A percentile compares a stretch with the other conserved stretches of the same genome.
Evolutionary conservation across 2,329 filamentous ascomycete species (phyloP).

Genomic region (Aureobasidium subglaciale): DNA sequence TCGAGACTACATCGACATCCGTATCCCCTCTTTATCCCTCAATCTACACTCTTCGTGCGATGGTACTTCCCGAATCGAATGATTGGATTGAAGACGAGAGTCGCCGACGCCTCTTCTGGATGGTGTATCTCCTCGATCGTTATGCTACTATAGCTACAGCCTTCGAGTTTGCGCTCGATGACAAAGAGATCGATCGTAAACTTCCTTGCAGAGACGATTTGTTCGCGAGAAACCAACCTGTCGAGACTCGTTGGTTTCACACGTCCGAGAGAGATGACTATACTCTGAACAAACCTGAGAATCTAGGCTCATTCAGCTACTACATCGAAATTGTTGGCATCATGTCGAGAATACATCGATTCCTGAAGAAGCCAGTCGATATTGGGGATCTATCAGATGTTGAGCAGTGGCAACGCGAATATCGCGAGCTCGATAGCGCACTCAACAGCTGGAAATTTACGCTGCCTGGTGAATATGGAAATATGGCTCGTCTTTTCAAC

Average conservation of each 20-base stretch:
- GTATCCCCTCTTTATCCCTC: constrained; percentile 74
- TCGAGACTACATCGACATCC: constrained; percentile 72
- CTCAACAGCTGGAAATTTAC: constrained; percentile 78
- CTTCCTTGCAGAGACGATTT: constrained; percentile 82
- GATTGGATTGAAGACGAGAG: constrained; percentile 89
- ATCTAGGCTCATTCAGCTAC: constrained; percentile 80
- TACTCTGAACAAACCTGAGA: constrained; percentile 63
- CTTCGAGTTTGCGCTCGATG: constrained; percentile 83
- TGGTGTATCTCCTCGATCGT: constrained; percentile 83
- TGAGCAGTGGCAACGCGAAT: constrained; percentile 81
- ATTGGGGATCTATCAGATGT: constrained; percentile 79
- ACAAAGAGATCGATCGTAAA: constrained; percentile 81
- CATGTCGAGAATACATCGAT: constrained; percentile 78
- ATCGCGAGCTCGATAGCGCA: constrained; percentile 74
- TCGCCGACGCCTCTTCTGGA: constrained; percentile 80
- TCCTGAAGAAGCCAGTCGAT: constrained; percentile 81
- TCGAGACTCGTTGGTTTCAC: constrained; percentile 77
- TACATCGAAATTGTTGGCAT: constrained; percentile 88
- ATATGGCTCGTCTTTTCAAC: constrained; percentile 71
- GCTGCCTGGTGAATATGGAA: constrained; percentile 75
- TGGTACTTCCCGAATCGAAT: constrained; percentile 72
- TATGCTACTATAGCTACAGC: constrained; percentile 88
- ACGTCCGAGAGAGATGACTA: constrained; percentile 33
- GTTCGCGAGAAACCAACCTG: constrained; percentile 74
- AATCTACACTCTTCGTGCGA: constrained; percentile 81